Conservation (phyloP, 768 basidiomycete genomes). For the Glaciozyma martinii region DNA sequence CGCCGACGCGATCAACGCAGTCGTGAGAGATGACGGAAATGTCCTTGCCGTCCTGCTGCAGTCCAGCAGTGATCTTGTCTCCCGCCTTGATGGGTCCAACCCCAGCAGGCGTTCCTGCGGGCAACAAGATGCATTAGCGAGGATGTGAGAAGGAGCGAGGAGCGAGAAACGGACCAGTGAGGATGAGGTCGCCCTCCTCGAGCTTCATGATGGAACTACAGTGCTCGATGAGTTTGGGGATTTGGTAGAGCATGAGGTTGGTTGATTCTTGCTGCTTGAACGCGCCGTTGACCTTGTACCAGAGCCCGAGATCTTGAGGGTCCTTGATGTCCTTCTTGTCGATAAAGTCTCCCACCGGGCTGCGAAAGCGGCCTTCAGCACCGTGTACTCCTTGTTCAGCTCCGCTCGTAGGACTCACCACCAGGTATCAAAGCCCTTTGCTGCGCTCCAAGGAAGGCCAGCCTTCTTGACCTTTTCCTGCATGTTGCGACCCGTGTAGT, state of each 20-base stretch:
- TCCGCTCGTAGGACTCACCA: conserved; percentile 47
- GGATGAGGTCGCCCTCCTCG: conserved; percentile 52
- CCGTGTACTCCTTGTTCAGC: background rate
- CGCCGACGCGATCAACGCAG: conserved; percentile 58
- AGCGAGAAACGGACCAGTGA: conserved; percentile 25
- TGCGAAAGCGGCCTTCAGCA: background rate
- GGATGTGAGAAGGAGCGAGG: background rate
- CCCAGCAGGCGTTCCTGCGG: conserved; percentile 80
- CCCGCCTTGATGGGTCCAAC: conserved; percentile 69
- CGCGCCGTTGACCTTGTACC: conserved; percentile 73
- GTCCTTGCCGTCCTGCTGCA: conserved; percentile 52
- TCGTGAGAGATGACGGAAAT: conserved; percentile 59
- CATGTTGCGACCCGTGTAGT: conserved; percentile 92
- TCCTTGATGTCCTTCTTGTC: conserved; percentile 61
- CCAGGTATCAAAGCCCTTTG: conserved; percentile 95
- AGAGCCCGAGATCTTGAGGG: conserved; percentile 64
- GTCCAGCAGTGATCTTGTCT: conserved; percentile 65
- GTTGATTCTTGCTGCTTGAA: conserved; percentile 79
- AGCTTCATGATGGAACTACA: conserved; percentile 89
- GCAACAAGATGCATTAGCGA: background rate
- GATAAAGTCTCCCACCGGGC: conserved; percentile 58
- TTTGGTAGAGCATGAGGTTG: conserved; percentile 81
- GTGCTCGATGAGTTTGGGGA: conserved; percentile 78
- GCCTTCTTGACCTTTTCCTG: conserved; percentile 86
- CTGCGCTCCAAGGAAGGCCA: conserved; percentile 94